Evolutionary conservation across 106 monocot genomes (phyloP).

Genomic region (Dioscorea dumetorum): DNA sequence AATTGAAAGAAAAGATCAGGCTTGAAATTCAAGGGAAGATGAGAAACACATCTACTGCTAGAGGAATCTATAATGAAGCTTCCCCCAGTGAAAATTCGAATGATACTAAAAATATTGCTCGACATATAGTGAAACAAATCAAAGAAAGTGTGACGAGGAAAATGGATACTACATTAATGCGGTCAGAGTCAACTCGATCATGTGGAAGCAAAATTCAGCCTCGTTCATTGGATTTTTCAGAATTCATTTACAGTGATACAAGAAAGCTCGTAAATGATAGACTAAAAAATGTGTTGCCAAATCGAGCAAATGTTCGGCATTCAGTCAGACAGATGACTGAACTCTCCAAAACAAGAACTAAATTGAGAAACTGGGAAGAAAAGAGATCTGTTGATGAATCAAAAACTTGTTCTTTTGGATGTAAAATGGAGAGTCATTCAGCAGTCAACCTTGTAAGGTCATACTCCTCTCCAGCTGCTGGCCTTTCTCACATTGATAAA

Average conservation of each 20-base stretch:
- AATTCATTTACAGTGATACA: constrained; percentile 35
- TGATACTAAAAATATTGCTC: constrained; percentile 49
- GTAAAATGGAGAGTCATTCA: constrained; percentile 22
- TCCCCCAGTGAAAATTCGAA: constrained; percentile 10
- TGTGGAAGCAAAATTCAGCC: constrained; percentile 21
- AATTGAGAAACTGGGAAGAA: constrained; percentile 25
- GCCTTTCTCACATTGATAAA: constrained; percentile 11
- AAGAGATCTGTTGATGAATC: constrained; percentile 18
- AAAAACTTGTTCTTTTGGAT: constrained; percentile 34
- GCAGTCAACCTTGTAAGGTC: constrained; percentile 63
- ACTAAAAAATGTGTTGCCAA: constrained; percentile 41
- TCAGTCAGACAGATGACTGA: constrained; percentile 24
- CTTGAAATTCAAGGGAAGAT: constrained; percentile 56
- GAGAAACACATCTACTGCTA: constrained; percentile 6
- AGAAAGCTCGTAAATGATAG: constrained; percentile 45
- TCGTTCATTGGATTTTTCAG: constrained; percentile 18
- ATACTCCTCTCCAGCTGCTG: constrained; percentile 52
- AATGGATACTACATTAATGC: constrained; percentile 22
- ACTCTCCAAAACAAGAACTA: constrained; percentile 20
- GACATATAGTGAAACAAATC: constrained; percentile 42
- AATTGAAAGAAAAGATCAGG: constrained; percentile 76
- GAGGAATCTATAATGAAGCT: too few species aligned
- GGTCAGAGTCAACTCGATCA: constrained; percentile 50
- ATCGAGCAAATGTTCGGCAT: constrained; percentile 26
- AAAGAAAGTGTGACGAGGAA: constrained; percentile 59